A percentile compares a stretch with the other conserved stretches of the same genome.
phyloP scores from a whole-genome alignment of 1,284 basidiomycete genomes.

The Wolfiporia cocos region DNA sequence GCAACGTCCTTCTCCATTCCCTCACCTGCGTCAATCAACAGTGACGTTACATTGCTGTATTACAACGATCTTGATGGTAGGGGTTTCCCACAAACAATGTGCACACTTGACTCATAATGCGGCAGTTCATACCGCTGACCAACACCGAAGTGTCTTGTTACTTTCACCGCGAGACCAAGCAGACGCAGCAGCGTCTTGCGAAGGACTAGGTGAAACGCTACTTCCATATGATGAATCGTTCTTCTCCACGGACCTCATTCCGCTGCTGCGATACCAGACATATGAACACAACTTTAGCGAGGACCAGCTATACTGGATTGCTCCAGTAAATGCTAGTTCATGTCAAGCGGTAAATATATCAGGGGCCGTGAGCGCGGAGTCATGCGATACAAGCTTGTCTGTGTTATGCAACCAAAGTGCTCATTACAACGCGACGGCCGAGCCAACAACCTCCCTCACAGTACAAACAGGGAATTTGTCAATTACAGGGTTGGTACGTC shows the following conservation, averaged over 20 bases:
- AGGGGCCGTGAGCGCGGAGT: not conserved
- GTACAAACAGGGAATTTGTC: not conserved
- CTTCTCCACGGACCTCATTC: not conserved
- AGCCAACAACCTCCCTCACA: not conserved
- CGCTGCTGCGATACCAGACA: not conserved
- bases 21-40: constrained; percentile 11
- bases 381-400: not conserved
- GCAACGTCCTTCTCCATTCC: constrained; percentile 2
- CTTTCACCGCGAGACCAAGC: constrained; percentile 6
- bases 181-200: constrained; percentile 12
- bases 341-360: not conserved
- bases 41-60: constrained; percentile 18
- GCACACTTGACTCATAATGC: not conserved
- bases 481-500: not conserved
- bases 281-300: not conserved
- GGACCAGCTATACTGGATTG: not conserved
- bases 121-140: constrained; percentile 8
- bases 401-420: not conserved
- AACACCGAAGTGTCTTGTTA: constrained; percentile 17
- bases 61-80: constrained; percentile 23
- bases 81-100: constrained; percentile 1
- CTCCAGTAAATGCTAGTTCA: not conserved
- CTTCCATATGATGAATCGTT: constrained; percentile 9
- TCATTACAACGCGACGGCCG: not conserved
- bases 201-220: constrained; percentile 18